Percentiles rank a stretch among this genome's conserved stretches.
phyloP scores from a whole-genome alignment of 2,329 filamentous ascomycete species.

The Cladosporium colombiae region DNA sequence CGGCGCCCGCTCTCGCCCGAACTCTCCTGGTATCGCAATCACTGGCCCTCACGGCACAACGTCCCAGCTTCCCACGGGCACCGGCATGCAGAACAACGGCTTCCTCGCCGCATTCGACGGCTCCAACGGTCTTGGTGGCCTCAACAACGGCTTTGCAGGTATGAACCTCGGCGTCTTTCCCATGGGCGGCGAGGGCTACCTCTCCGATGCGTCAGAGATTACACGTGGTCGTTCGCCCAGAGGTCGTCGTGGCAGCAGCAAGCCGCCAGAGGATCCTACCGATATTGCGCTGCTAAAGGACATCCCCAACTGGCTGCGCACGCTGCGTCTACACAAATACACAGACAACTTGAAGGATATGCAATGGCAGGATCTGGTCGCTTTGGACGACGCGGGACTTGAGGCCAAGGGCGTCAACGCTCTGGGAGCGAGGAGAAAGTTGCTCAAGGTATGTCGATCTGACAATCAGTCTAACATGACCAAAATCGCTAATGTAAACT shows the following conservation, averaged over 20 bases:
- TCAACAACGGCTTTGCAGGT: slow-evolving; percentile 70
- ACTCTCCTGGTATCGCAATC: slow-evolving; percentile 83
- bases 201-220: slow-evolving; percentile 93
- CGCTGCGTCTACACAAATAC: slow-evolving; percentile 94
- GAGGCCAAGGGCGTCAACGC: slow-evolving; percentile 94
- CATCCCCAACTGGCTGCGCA: slow-evolving; percentile 93
- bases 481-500: slow-evolving; percentile 34
- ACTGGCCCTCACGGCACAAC: slow-evolving; percentile 61
- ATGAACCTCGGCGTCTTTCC: slow-evolving; percentile 59
- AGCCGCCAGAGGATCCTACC: slow-evolving; percentile 96
- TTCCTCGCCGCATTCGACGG: slow-evolving; percentile 88
- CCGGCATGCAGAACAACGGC: slow-evolving; percentile 90
- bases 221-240: slow-evolving; percentile 86
- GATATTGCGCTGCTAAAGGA: slow-evolving; percentile 88
- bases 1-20: slow-evolving; percentile 79
- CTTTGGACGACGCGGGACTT: slow-evolving; percentile 88
- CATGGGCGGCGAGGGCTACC: slow-evolving; percentile 78
- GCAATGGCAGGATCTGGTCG: slow-evolving; percentile 91
- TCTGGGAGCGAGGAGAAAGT: slow-evolving; percentile 90
- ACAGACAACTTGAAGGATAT: slow-evolving; percentile 97
- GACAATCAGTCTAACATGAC: background rate
- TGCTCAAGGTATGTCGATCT: slow-evolving; percentile 73
- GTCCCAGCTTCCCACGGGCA: slow-evolving; percentile 54
- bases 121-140: slow-evolving; percentile 44
- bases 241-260: slow-evolving; percentile 89